These are phyloP conservation scores for Termitomyces sp. DNA, from an alignment of 768 basidiomycete species.

Conservation along the genomic window DNA sequence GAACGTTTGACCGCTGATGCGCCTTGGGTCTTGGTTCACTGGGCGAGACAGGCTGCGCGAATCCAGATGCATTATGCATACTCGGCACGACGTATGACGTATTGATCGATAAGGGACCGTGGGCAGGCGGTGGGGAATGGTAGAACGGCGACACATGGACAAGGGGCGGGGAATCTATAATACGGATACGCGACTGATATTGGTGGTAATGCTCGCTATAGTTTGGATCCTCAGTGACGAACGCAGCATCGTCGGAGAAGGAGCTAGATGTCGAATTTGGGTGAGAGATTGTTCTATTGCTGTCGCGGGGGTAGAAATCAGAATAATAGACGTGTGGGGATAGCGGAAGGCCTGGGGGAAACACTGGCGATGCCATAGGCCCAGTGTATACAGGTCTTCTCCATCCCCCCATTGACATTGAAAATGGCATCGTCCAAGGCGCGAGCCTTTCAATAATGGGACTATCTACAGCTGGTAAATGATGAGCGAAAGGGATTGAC, in stretches of 20 bases:
- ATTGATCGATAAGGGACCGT: constrained; percentile 18
- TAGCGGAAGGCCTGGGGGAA: constrained; percentile 6
- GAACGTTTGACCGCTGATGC: constrained; percentile 23
- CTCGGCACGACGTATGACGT: constrained; percentile 16
- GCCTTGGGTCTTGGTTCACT: constrained; percentile 12
- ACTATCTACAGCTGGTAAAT: not conserved
- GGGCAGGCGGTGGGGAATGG: constrained; percentile 1
- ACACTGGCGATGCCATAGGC: constrained; percentile 9
- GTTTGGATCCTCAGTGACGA: constrained; percentile 38
- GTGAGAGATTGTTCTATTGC: constrained; percentile 9
- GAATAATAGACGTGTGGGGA: constrained; percentile 10
- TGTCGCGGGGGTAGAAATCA: constrained; percentile 12
- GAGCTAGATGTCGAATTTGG: constrained; percentile 19
- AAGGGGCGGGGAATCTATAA: constrained; percentile 29
- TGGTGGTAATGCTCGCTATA: constrained; percentile 37
- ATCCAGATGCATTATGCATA: constrained; percentile 12
- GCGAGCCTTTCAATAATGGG: not conserved
- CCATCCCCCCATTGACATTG: constrained; percentile 3
- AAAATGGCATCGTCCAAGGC: constrained; percentile 1
- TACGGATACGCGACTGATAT: constrained; percentile 36
- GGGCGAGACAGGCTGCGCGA: constrained; percentile 10
- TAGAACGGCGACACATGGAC: constrained; percentile 33
- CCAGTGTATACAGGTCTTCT: constrained; percentile 5
- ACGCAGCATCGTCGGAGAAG: constrained; percentile 27
- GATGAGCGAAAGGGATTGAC: not conserved